Evolutionary conservation across 768 basidiomycete genomes (phyloP).

Genomic region (Heimioporus sp.): DNA sequence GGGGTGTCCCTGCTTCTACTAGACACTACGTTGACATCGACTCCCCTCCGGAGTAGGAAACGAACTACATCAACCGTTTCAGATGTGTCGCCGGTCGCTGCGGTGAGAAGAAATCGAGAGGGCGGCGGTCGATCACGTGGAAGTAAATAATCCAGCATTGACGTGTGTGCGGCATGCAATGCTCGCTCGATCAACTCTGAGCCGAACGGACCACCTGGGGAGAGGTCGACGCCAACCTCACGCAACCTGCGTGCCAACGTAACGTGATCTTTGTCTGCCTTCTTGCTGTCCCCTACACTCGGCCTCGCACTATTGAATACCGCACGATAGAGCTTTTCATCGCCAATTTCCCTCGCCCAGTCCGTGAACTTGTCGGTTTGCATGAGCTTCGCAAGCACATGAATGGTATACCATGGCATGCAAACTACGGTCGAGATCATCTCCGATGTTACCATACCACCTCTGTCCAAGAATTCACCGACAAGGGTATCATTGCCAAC

Average conservation of each 20-base stretch:
- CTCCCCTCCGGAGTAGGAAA: slow-evolving; percentile 4
- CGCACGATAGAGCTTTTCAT: neutral
- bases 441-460: neutral
- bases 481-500: neutral
- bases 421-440: neutral
- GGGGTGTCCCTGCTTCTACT: neutral
- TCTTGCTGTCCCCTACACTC: neutral
- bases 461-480: neutral
- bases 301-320: slow-evolving; percentile 5
- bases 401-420: slow-evolving; percentile 3
- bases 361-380: neutral
- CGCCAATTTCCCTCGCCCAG: neutral
- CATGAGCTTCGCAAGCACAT: neutral
- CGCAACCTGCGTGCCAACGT: neutral
- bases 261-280: neutral
- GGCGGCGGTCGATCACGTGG: neutral
- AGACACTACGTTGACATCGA: neutral
- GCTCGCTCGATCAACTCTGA: neutral
- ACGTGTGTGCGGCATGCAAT: neutral
- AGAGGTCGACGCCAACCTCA: neutral
- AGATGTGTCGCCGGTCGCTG: neutral
- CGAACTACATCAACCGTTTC: neutral
- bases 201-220: neutral
- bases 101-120: neutral
- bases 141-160: neutral